phyloP scores from a whole-genome alignment of 345 rosid genomes.

The Capsella bursapastoris region DNA sequence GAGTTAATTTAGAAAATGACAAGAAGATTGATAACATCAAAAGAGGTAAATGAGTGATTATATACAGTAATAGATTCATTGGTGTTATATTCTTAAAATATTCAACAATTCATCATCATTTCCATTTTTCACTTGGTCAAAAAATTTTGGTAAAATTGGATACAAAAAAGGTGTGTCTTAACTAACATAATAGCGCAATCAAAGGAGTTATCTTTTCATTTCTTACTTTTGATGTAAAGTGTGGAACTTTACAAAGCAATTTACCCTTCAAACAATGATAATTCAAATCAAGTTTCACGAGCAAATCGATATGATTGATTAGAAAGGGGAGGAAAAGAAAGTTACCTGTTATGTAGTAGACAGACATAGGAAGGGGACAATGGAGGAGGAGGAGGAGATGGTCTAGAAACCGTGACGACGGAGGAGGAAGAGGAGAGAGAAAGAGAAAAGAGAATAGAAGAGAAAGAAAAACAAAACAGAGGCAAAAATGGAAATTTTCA shows the following conservation, averaged over 20 bases:
- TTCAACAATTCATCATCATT: slow-evolving; percentile 55
- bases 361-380: slow-evolving; percentile 11
- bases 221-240: slow-evolving; percentile 13
- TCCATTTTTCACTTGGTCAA: slow-evolving; percentile 30
- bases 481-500: slow-evolving; percentile 46
- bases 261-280: slow-evolving; percentile 22
- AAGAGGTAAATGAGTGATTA: slow-evolving; percentile 48
- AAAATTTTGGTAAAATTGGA: slow-evolving; percentile 44
- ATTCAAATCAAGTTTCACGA: neutral
- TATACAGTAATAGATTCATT: slow-evolving; percentile 27
- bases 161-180: slow-evolving; percentile 36
- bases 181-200: slow-evolving; percentile 57
- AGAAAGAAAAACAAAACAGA: slow-evolving; percentile 20
- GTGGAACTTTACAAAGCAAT: slow-evolving; percentile 40
- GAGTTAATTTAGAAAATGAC: slow-evolving; percentile 13
- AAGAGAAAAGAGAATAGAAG: slow-evolving; percentile 18
- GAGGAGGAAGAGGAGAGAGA: slow-evolving; percentile 26
- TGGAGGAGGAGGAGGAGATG: slow-evolving; percentile 26
- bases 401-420: slow-evolving; percentile 11
- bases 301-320: slow-evolving; percentile 2
- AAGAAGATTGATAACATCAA: slow-evolving; percentile 36
- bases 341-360: slow-evolving; percentile 21
- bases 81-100: slow-evolving; percentile 47
- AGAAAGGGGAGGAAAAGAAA: neutral
- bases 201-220: slow-evolving; percentile 48